Evolutionary conservation across 805 yeast genomes (phyloP).

Genomic region (Wickerhamomyces queroliae): DNA sequence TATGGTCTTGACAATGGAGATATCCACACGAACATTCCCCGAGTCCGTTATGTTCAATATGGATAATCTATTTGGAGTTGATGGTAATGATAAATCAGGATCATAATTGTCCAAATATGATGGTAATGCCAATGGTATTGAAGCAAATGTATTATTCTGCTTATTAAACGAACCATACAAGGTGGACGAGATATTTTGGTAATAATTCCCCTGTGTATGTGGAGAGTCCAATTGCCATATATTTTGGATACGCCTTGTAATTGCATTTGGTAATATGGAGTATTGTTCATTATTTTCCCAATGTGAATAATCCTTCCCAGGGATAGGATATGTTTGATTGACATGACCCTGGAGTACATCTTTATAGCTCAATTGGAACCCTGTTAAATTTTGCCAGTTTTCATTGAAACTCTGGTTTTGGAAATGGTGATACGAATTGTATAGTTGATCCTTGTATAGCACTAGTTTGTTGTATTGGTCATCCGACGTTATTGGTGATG

Average conservation of each 20-base stretch:
- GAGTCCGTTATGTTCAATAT: conserved; percentile 6
- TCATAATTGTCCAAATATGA: conserved; percentile 13
- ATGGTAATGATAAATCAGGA: conserved; percentile 8
- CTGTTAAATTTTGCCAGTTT: conserved; percentile 72
- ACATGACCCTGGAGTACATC: conserved; percentile 44
- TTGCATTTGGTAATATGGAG: conserved; percentile 54
- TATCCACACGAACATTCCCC: conserved; percentile 23
- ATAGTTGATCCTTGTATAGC: conserved; percentile 30
- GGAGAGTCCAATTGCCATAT: conserved; percentile 43
- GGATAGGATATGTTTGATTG: conserved; percentile 54
- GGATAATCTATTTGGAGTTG: conserved; percentile 2
- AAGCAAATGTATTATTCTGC: conserved; percentile 8
- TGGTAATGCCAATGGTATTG: conserved; percentile 18
- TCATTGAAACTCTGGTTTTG: conserved; percentile 34
- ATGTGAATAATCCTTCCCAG: conserved; percentile 33
- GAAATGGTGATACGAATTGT: conserved; percentile 28
- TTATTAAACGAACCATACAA: conserved; percentile 36
- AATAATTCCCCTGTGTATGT: conserved; percentile 16
- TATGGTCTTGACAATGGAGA: conserved; percentile 14
- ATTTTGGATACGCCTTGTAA: conserved; percentile 40
- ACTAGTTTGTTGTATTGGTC: conserved; percentile 32
- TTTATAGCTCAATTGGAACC: conserved; percentile 58
- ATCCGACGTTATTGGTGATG: conserved; percentile 22
- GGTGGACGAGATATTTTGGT: conserved; percentile 44
- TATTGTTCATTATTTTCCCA: conserved; percentile 45